phyloP scores from a whole-genome alignment of 805 yeast genomes.

The Maudiozyma bulderi region DNA sequence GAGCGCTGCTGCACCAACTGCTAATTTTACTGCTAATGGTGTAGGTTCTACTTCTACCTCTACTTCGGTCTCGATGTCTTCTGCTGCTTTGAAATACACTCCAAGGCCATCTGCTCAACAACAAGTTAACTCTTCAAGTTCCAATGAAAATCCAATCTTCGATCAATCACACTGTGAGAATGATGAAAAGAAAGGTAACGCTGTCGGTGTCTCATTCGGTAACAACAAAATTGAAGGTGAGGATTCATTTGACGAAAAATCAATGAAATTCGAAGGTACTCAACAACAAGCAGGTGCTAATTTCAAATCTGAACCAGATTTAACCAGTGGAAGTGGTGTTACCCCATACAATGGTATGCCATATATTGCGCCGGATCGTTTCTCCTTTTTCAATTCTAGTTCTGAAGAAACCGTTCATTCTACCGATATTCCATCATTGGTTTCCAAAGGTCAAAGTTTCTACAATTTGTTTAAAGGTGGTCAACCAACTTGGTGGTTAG shows the following conservation, averaged over 20 bases:
- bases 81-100: slow-evolving; percentile 55
- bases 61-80: slow-evolving; percentile 30
- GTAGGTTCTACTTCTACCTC: slow-evolving; percentile 23
- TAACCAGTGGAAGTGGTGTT: background rate
- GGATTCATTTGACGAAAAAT: slow-evolving; percentile 1
- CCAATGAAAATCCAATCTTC: background rate
- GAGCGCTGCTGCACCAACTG: background rate
- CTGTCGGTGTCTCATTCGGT: slow-evolving; percentile 34
- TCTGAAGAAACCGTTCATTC: slow-evolving; percentile 84
- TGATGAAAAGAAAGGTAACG: background rate
- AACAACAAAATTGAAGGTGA: slow-evolving; percentile 19
- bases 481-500: slow-evolving; percentile 91
- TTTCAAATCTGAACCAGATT: background rate
- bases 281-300: background rate
- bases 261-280: background rate
- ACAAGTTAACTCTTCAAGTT: background rate
- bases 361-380: slow-evolving; percentile 55
- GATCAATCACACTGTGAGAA: background rate
- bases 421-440: slow-evolving; percentile 71
- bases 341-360: slow-evolving; percentile 1
- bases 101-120: slow-evolving; percentile 30
- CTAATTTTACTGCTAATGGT: slow-evolving; percentile 4
- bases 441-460: slow-evolving; percentile 54
- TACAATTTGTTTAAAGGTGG: slow-evolving; percentile 61
- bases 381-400: slow-evolving; percentile 73